phyloP scores from a whole-genome alignment of 192 early-diverging fungal species.

The Phlyctochytrium bullatum region DNA sequence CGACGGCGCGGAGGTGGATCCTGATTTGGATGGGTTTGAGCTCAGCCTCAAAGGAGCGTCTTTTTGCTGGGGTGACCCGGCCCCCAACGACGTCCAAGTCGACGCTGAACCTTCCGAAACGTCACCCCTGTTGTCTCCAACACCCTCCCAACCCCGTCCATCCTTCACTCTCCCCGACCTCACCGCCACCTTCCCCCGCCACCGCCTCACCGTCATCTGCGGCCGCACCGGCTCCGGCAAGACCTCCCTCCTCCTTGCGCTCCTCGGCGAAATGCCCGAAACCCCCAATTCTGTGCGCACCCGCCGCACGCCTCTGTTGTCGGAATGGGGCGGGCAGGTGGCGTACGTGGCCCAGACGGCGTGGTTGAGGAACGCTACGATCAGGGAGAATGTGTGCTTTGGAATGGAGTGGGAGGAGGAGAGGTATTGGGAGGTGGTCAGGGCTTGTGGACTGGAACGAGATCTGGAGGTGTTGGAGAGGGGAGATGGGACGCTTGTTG shows the following conservation, averaged over 20 bases:
- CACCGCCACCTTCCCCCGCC: neutral
- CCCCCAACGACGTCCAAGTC: too few relatives aligned
- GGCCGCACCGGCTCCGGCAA: conserved; percentile 94
- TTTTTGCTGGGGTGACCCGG: neutral
- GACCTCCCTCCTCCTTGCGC: conserved; percentile 66
- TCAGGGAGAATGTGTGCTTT: conserved; percentile 78
- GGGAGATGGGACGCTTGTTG: conserved; percentile 89
- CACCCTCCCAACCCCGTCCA: neutral
- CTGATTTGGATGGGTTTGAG: neutral
- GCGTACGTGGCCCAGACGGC: conserved; percentile 81
- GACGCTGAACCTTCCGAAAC: too few relatives aligned
- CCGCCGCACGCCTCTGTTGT: neutral
- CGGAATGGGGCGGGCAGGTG: conserved; percentile 33
- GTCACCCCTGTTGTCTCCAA: neutral
- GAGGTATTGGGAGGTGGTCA: conserved; percentile 76
- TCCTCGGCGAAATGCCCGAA: conserved; percentile 86
- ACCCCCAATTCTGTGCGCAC: too few relatives aligned
- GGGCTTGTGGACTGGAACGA: conserved; percentile 76
- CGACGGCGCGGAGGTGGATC: neutral
- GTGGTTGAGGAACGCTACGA: conserved; percentile 60
- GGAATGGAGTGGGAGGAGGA: conserved; percentile 66
- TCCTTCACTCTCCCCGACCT: conserved; percentile 10
- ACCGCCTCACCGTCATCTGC: conserved; percentile 54
- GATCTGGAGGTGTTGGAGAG: conserved; percentile 81
- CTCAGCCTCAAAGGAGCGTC: neutral